Base-by-base conservation (phyloP, 192 early-diverging fungal genomes). In the Globomyces pollinis-pini region DNA sequence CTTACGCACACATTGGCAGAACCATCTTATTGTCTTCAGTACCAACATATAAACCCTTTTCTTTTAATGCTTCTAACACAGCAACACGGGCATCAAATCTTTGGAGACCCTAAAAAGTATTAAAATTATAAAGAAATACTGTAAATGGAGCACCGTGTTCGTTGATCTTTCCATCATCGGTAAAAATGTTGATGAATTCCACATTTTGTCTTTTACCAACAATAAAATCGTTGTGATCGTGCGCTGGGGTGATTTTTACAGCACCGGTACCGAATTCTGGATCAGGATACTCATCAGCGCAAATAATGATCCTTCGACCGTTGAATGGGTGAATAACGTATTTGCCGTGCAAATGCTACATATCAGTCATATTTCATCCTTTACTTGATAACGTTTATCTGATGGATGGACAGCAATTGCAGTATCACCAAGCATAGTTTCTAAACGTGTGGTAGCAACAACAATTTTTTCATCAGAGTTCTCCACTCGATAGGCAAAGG, bases 381-480 rank as follows among this genome's bases (percentile, higher is more conserved):
- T n/a, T n/a, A n/a, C n/a, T 80, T 79, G 50, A 79, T 97, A 99
- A 45, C 96, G 87, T 56, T 77, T 69, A 68, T 99, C 96, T 20
- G 84, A 64, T 23, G 96, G 93, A 63, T 99, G 89, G 31, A 99
- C 86, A 42, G 91, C 93, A 71, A 99, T 81, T 13, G 91, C 96
- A 5, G 93, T 89, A 76, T 99, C 96, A 57, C 94, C 96, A 21
- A 99, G 78, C 96, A 99, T 99, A 47, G 96, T 99, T 75, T 99
- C 96, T 53, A 96, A 79, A 88, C 96, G 93, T 8, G 96, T 99
- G 9, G 96, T 99, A 7, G 96, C 96, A 42, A 99, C 91, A 63
- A 91, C 70, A 56, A 99, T 84, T 61, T 85, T 80, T 66, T 97
- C 96, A 50, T 83, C 83, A 36, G 84, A 83, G 61, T 76, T 76